phyloP scores from a whole-genome alignment of 106 monocot species.

The Phalaenopsis equestris region DNA sequence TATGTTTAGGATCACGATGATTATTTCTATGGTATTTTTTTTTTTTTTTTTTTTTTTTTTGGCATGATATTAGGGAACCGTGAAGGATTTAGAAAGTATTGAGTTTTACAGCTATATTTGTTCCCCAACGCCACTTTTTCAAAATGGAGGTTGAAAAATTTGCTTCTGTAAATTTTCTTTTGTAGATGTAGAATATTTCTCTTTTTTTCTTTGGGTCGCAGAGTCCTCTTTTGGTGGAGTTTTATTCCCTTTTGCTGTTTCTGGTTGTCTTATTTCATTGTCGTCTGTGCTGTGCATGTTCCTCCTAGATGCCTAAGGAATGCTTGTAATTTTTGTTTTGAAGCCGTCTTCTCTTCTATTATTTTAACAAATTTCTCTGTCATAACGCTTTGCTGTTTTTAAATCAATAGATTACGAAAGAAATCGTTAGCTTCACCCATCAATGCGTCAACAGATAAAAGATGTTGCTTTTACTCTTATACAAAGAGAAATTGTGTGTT shows the following conservation, averaged over 20 bases:
- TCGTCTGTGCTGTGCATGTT: not conserved
- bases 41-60: not conserved
- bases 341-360: not conserved
- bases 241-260: slow-evolving; percentile 1
- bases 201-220: not conserved
- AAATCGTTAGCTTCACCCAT: not conserved
- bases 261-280: not conserved
- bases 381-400: not conserved
- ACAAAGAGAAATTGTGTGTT: not conserved
- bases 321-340: not conserved
- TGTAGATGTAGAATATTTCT: not conserved
- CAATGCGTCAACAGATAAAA: not conserved
- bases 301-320: not conserved
- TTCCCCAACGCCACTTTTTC: not conserved
- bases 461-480: not conserved
- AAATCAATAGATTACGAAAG: not conserved
- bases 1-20: not conserved
- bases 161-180: not conserved
- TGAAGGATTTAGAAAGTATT: not conserved
- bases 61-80: not conserved
- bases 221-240: not conserved
- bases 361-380: not conserved
- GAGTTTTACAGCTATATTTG: not conserved
- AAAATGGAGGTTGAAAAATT: not conserved
- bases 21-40: not conserved